Conservation (phyloP, 495 filamentous ascomycete genomes). For the Daldinia grandis region DNA sequence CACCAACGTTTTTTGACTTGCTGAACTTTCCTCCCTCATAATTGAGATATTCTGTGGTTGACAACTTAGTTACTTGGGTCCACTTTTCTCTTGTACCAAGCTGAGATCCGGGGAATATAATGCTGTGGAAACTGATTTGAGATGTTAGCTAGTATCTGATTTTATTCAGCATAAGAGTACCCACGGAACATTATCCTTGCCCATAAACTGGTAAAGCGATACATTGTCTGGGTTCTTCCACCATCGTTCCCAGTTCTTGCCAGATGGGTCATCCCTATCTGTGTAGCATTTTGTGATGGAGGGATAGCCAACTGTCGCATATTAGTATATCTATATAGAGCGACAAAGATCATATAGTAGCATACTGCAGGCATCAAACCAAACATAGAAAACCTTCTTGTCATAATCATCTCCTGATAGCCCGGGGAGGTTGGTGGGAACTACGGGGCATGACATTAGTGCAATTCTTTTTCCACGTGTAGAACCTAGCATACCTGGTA, state of each 20-base stretch:
- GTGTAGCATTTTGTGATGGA: constrained; percentile 96
- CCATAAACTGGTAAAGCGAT: constrained; percentile 95
- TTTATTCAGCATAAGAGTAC: constrained; percentile 52
- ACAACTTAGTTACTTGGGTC: constrained; percentile 90
- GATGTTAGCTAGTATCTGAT: constrained; percentile 9
- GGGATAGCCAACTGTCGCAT: constrained; percentile 75
- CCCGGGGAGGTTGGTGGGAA: constrained; percentile 43
- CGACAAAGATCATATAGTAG: neutral
- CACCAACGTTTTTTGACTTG: constrained; percentile 87
- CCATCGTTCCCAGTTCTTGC: constrained; percentile 86
- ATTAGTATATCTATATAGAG: constrained; percentile 7
- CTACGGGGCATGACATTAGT: constrained; percentile 31
- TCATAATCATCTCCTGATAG: constrained; percentile 73
- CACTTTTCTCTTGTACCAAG: constrained; percentile 85
- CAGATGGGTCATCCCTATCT: constrained; percentile 47
- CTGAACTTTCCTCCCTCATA: constrained; percentile 97
- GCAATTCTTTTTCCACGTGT: neutral
- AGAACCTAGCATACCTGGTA: constrained; percentile 58
- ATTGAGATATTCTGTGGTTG: constrained; percentile 93
- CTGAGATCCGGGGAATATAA: constrained; percentile 91
- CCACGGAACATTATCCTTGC: constrained; percentile 96
- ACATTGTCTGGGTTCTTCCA: constrained; percentile 92
- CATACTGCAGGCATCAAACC: constrained; percentile 91
- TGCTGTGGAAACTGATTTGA: constrained; percentile 44
- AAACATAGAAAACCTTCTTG: constrained; percentile 92